Evolutionary conservation across 2,329 filamentous ascomycete genomes (phyloP).

Genomic region (Diplodia mutila): DNA sequence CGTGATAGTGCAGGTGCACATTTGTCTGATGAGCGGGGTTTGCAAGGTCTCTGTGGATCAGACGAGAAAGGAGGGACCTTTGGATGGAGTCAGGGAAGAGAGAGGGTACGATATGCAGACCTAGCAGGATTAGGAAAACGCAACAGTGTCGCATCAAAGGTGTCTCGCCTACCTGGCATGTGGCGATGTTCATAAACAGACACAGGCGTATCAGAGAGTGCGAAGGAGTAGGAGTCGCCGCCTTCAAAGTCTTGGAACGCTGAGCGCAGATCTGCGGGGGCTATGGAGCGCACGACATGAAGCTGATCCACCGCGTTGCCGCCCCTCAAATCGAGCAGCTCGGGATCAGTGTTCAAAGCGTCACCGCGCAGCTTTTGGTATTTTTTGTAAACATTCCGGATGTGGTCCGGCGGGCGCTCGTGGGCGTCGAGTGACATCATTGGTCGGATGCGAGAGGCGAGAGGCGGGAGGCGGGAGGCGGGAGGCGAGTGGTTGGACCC

Average conservation of each 20-base stretch:
- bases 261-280: neutral
- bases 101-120: conserved; percentile 76
- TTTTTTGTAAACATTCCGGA: conserved; percentile 75
- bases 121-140: conserved; percentile 50
- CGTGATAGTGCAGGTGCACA: conserved; percentile 78
- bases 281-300: conserved; percentile 30
- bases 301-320: conserved; percentile 46
- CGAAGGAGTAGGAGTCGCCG: conserved; percentile 1
- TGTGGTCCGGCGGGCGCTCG: conserved; percentile 71
- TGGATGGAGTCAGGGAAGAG: conserved; percentile 74
- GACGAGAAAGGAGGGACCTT: conserved; percentile 67
- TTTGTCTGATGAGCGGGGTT: conserved; percentile 81
- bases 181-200: conserved; percentile 65
- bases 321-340: conserved; percentile 48
- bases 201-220: conserved; percentile 24
- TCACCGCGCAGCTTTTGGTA: conserved; percentile 63
- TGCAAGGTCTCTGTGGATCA: conserved; percentile 78
- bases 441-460: neutral
- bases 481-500: neutral
- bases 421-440: conserved; percentile 67
- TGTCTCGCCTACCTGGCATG: conserved; percentile 63
- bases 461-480: too few relatives aligned
- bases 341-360: conserved; percentile 54
- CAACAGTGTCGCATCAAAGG: neutral
- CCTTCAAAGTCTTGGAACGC: conserved; percentile 29